Evolutionary conservation across 345 rosid genomes (phyloP), one percentile per base, ranked within the genome.

Genomic region (Lumnitzera racemosa): DNA sequence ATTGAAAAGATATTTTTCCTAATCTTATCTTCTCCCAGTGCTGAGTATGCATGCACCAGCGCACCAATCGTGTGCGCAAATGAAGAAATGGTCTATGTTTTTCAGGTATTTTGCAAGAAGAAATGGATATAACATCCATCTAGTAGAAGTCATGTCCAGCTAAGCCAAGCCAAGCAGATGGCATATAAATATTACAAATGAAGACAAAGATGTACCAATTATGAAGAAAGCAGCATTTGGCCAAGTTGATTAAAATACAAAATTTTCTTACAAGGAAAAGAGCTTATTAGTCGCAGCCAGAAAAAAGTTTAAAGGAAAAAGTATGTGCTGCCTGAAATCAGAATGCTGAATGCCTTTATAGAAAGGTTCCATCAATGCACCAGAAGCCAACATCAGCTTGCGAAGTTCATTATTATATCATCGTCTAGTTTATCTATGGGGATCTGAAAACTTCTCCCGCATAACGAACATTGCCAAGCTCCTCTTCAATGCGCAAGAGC

Each of bases 401-500:
- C 43, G 25, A n/a, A 29, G 27, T 61, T 58, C 57, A 36, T 57
- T 12, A 57, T 23, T 12, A 16, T 57, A 17, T 16, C 11, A 41
- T 41, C 51, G 13, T 36, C 13, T 20, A 49, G 55, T 47, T 51
- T 53, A 58, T 62, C 71, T 73, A 95, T 4, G 96, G 95, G 49
- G 95, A 88, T 76, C 99, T 78, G 85, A 95, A 95, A 70, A 76
- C 80, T 77, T 76, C 85, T 0, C 97, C 97, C 0, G 99, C 96
- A 57, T 83, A 95, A 13, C 84, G 83, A 49, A 90, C 97, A 43
- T 74, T 84, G 62, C 87, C 92, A 2, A 90, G 97, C 51, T 90
- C 99, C 82, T 94, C 97, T 70, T 94, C 99, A 9, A 88, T 88
- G 69, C 99, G 97, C 48, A 88, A 87, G 66, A 94, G 99, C 97